Base-by-base conservation (phyloP, 805 yeast species). In the Starmerella bacillaris region DNA sequence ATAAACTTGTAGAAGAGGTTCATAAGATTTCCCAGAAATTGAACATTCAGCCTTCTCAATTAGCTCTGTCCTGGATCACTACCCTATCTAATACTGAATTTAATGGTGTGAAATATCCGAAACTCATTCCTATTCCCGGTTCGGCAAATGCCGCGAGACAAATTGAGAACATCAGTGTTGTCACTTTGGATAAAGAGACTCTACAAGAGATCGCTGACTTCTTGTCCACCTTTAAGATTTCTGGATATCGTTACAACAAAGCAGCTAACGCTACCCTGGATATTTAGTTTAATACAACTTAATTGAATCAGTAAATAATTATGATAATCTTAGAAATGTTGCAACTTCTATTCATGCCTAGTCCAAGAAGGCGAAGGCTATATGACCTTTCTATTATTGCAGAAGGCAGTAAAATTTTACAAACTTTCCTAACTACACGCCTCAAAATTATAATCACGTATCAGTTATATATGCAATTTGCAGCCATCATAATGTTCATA, bases 61-160 rank as follows among this genome's bases (percentile, higher is more conserved):
- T 78, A 27, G 73, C 83, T 3, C 54, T 83, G 17, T 73, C 80
- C 2, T 79, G 79, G 72, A 56, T 72, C 37, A 57, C 65, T 36
- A 63, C 67, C 35, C 61, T 51, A 46, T 53, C 59, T 6, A 24
- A 27, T 20, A 26, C 18, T 18, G 27, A 12, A 5, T 14, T 15
- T 18, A 34, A 45, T 27, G 45, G 41, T 8, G 36, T 45, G n/a
- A 55, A 56, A 37, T 59, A 60, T 38, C 68, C 83, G 18, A 61
- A 57, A 39, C 63, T 79, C 30, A 50, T 83, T 31, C 92, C 94
- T 22, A 77, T 83, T 51, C 94, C 94, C 16, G 74, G 84, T 35
- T 74, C 79, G 3, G 66, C 82, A 5, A 67, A 73, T 26, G 53
- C 58, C 3, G 59, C 54, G 8, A 72, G 79, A 52, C 70, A 76